Evolutionary conservation across 345 rosid species (phyloP).

Genomic region (Alliaria petiolata): DNA sequence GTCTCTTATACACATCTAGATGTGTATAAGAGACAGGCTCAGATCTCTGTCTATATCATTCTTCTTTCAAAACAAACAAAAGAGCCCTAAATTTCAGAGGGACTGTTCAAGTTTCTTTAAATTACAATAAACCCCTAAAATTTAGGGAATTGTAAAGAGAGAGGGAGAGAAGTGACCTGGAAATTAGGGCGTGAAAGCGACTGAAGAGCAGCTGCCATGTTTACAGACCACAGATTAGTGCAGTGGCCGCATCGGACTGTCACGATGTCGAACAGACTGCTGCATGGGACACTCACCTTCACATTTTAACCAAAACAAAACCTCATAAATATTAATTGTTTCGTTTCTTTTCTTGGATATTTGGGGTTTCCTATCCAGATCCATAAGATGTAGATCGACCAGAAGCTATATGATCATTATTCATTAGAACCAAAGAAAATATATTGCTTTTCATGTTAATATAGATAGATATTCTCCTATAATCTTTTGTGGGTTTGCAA

Average conservation of each 20-base stretch:
- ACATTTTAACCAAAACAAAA: conserved; percentile 13
- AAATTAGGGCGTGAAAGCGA: conserved; percentile 69
- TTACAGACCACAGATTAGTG: conserved; percentile 91
- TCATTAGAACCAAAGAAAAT: not conserved
- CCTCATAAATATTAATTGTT: not conserved
- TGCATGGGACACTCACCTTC: conserved; percentile 98
- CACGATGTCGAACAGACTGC: conserved; percentile 76
- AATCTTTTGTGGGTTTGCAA: not conserved
- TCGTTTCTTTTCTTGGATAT: not conserved
- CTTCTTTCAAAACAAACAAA: conserved; percentile 10
- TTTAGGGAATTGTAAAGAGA: conserved; percentile 24
- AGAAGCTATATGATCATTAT: not conserved
- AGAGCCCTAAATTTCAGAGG: conserved; percentile 31
- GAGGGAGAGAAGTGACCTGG: conserved; percentile 44
- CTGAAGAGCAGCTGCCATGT: conserved; percentile 95
- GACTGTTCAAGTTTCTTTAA: not conserved
- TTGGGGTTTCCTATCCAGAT: not conserved
- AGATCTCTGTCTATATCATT: conserved; percentile 31
- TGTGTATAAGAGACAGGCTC: too few relatives aligned
- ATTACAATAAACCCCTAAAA: conserved; percentile 36
- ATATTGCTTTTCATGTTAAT: not conserved
- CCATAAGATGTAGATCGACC: not conserved
- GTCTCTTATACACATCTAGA: too few relatives aligned
- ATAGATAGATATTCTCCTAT: not conserved
- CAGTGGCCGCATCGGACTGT: conserved; percentile 99